Evolutionary conservation across 192 early-diverging fungal species (phyloP), one percentile per base, ranked within the genome.

Genomic region (Backusella psychrophila): DNA sequence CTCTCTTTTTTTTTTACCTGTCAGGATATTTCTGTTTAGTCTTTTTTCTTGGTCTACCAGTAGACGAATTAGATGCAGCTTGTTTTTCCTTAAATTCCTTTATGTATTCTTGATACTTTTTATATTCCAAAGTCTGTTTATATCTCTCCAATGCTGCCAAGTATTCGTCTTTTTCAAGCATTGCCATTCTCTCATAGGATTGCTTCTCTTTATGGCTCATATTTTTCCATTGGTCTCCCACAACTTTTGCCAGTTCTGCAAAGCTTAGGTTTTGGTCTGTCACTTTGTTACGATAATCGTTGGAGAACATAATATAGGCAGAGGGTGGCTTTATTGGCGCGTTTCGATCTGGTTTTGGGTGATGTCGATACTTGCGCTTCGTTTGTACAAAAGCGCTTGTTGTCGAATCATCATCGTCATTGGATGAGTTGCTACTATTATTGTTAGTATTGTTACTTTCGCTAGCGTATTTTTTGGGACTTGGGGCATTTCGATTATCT

Each of bases 301-400:
- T 82, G 23, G 83, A 75, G 52, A 85, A 85, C 73, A 85, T 79
- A 6, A 86, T 85, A 59, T 86, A 86, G 0, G 85, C 85, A 0
- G 85, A 86, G 6, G 76, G 68, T 19, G 85, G 85, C 41, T 86
- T 86, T 6, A 79, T 69, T 3, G 85, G 85, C 0, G 80, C 84
- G 56, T 80, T 86, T 8, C 74, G 49, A 31, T 86, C 85, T 6
- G 77, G 69, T 77, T 85, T 85, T 29, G 85, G 77, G 35, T 86
- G 85, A 35, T 84, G 71, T 33, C 82, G 66, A 46, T 86, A 86
- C 35, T 76, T 82, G 42, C 85, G 74, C 52, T 85, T 85, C 4
- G 35, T 33, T 5, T 52, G 34, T 17, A 17, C 7, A 35, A 33
- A 35, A 1, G 6, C 6, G 19, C 21, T 29, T 38, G 34, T 19